Conservation (phyloP, 768 basidiomycete genomes). For the Auricularia sp. region DNA sequence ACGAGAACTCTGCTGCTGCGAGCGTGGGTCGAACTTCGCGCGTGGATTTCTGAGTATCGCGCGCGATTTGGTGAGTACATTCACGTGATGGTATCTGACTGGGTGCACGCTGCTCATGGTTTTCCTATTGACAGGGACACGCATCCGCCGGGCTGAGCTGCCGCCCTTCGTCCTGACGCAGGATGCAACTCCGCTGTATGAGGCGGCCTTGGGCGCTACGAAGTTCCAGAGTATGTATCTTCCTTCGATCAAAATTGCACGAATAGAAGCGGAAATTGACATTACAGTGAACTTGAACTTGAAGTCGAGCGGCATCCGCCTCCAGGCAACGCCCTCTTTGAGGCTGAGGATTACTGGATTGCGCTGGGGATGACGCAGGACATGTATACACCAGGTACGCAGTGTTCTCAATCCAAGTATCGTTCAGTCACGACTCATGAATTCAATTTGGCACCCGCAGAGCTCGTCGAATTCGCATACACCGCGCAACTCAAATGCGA, state of each 20-base stretch:
- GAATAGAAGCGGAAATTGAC: no score
- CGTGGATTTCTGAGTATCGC: background rate
- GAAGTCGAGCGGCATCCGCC: background rate
- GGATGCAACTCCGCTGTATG: background rate
- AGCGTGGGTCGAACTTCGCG: background rate
- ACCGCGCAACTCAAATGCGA: background rate
- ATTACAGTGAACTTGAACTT: no score
- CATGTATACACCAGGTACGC: background rate
- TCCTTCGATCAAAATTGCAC: background rate
- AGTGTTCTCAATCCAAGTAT: background rate
- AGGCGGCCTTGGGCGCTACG: background rate
- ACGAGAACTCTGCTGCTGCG: background rate
- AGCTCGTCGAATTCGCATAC: background rate
- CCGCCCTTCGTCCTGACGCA: background rate
- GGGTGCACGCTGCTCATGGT: no score
- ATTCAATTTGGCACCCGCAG: background rate
- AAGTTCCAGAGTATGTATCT: background rate
- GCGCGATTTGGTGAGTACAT: background rate
- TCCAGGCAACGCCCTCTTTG: background rate
- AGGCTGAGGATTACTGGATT: background rate
- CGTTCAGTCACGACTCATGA: background rate
- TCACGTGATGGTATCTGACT: background rate
- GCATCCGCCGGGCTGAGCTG: background rate
- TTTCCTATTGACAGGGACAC: background rate
- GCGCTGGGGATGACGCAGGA: background rate